phyloP scores from a whole-genome alignment of 1,284 basidiomycete species.

The Ustilago hordei region DNA sequence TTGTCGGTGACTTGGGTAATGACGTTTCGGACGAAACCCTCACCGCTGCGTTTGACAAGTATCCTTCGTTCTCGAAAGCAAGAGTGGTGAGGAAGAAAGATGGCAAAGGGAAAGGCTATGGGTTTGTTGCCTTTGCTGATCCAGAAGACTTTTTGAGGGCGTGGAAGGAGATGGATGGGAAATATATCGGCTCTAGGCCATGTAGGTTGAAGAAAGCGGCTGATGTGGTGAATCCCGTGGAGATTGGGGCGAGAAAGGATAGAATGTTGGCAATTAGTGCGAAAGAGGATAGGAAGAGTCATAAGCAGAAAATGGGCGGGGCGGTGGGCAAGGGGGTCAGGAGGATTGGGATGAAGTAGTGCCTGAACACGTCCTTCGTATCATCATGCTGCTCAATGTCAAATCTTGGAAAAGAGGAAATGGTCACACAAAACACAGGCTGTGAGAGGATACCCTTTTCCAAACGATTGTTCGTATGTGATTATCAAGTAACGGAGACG shows the following conservation, averaged over 20 bases:
- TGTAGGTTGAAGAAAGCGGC: slow-evolving; percentile 66
- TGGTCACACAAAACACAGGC: neutral
- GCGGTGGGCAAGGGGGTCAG: slow-evolving; percentile 62
- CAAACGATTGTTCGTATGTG: slow-evolving; percentile 3
- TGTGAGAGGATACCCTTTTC: neutral
- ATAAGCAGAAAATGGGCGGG: slow-evolving; percentile 66
- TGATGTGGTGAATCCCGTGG: slow-evolving; percentile 57
- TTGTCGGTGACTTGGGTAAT: slow-evolving; percentile 97
- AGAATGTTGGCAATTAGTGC: slow-evolving; percentile 58
- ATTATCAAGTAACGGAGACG: neutral
- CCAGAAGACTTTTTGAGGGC: slow-evolving; percentile 98
- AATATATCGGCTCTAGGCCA: slow-evolving; percentile 67
- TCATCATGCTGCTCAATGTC: neutral
- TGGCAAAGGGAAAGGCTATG: slow-evolving; percentile 88
- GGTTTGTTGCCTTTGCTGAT: slow-evolving; percentile 97
- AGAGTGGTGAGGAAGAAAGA: slow-evolving; percentile 89
- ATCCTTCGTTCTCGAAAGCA: slow-evolving; percentile 90
- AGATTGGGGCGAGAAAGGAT: slow-evolving; percentile 67
- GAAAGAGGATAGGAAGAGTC: slow-evolving; percentile 54
- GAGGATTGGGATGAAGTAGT: slow-evolving; percentile 48
- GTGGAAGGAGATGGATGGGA: slow-evolving; percentile 99
- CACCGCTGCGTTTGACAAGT: slow-evolving; percentile 87
- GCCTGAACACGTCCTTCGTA: neutral
- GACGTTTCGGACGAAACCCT: slow-evolving; percentile 96
- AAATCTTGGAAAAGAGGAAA: neutral